These are phyloP conservation scores for Triticum aestivum DNA, from an alignment of 176 grass and related monocot genomes.

Conservation along the genomic window IWGSC_CS_RefSeq_v2.1 NC_057801.1:714970464-714970963, in stretches of 20 bases:
- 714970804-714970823: not conserved
- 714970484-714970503: conserved; percentile 69
- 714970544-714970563: conserved; percentile 78
- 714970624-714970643: conserved; percentile 92
- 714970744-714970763: not conserved
- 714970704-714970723: conserved; percentile 73
- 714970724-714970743: not conserved
- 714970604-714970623: conserved; percentile 87
- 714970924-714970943: not conserved
- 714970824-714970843: not conserved
- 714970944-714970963: not conserved
- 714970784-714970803: not conserved
- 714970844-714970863: not conserved
- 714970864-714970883: not conserved
- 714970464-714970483: conserved; percentile 33
- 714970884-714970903: not conserved
- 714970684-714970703: conserved; percentile 97
- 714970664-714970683: conserved; percentile 78
- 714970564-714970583: conserved; percentile 78
- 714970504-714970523: conserved; percentile 66
- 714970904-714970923: not conserved
- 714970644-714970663: conserved; percentile 84
- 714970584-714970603: conserved; percentile 95
- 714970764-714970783: not conserved
- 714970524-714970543: conserved; percentile 85